Evolutionary conservation across 2,329 filamentous ascomycete genomes (phyloP).

Genomic region (Metarhizium anisopliae): DNA sequence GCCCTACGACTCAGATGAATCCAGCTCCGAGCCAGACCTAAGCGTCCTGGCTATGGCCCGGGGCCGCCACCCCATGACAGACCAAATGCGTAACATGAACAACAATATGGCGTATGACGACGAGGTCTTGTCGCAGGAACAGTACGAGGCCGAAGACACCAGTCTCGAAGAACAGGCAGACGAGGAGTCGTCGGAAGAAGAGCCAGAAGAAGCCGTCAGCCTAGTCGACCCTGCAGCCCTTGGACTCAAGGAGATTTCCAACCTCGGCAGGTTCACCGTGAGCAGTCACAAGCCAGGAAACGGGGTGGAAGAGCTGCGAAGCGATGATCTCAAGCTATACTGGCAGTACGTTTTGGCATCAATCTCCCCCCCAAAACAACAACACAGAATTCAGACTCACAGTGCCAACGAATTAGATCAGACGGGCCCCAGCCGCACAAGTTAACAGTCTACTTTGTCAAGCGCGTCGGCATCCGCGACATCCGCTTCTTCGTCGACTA

Average conservation of each 20-base stretch:
- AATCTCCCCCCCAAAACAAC: background rate
- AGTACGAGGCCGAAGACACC: slow-evolving; percentile 22
- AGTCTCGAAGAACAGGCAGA: slow-evolving; percentile 16
- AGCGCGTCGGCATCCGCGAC: slow-evolving; percentile 67
- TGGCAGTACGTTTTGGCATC: slow-evolving; percentile 55
- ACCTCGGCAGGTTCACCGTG: slow-evolving; percentile 74
- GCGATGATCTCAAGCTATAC: slow-evolving; percentile 62
- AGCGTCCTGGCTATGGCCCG: slow-evolving; percentile 27
- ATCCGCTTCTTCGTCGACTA: slow-evolving; percentile 87
- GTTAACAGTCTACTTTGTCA: slow-evolving; percentile 78
- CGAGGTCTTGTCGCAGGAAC: slow-evolving; percentile 19
- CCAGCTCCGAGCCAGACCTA: slow-evolving; percentile 27
- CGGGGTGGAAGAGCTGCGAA: slow-evolving; percentile 66
- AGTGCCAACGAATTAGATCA: slow-evolving; percentile 40
- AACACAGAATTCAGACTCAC: background rate
- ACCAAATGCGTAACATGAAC: slow-evolving; percentile 12
- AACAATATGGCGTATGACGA: slow-evolving; percentile 21
- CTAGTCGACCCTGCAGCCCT: slow-evolving; percentile 45
- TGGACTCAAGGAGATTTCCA: slow-evolving; percentile 73
- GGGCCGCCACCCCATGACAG: slow-evolving; percentile 15
- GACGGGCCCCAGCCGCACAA: slow-evolving; percentile 78
- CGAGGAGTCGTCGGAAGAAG: slow-evolving; percentile 24
- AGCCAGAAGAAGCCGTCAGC: slow-evolving; percentile 25
- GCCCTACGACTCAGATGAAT: slow-evolving; percentile 26
- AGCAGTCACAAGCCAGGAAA: slow-evolving; percentile 75